Conservation (phyloP, 2,329 filamentous ascomycete genomes). For the Cladobotryum mycophilum region DNA sequence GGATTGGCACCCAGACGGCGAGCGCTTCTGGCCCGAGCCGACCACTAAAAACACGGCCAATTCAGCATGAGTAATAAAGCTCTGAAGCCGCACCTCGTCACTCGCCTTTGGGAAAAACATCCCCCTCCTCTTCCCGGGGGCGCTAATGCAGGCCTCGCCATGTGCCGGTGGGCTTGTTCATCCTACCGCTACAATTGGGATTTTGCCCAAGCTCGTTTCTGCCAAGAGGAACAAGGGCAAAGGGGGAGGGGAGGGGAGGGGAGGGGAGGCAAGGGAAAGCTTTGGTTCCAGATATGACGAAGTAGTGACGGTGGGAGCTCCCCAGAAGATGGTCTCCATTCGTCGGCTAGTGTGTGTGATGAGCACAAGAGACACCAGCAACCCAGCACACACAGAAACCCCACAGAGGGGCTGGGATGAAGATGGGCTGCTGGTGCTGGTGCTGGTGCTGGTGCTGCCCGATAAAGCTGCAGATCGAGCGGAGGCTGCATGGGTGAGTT, state of each 20-base stretch:
- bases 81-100: neutral
- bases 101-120: neutral
- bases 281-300: no score
- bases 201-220: neutral
- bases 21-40: conserved; percentile 1
- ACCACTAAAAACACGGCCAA: conserved; percentile 6
- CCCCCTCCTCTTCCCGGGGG: conserved; percentile 6
- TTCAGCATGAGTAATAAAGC: neutral
- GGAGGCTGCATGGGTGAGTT: conserved; percentile 13
- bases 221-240: neutral
- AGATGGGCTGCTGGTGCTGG: no score
- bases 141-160: conserved; percentile 15
- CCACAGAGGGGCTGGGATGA: no score
- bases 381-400: no score
- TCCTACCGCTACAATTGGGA: neutral
- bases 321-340: no score
- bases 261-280: no score
- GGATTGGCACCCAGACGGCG: conserved; percentile 1
- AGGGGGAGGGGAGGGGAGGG: no score
- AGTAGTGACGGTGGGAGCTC: no score
- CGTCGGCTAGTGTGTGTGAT: no score
- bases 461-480: conserved; percentile 7
- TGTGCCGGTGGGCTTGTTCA: conserved; percentile 8
- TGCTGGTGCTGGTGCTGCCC: no score
- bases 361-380: no score